These are phyloP conservation scores for Boletus reticulatus DNA, from an alignment of 768 basidiomycete genomes.

Conservation along the genomic window DNA sequence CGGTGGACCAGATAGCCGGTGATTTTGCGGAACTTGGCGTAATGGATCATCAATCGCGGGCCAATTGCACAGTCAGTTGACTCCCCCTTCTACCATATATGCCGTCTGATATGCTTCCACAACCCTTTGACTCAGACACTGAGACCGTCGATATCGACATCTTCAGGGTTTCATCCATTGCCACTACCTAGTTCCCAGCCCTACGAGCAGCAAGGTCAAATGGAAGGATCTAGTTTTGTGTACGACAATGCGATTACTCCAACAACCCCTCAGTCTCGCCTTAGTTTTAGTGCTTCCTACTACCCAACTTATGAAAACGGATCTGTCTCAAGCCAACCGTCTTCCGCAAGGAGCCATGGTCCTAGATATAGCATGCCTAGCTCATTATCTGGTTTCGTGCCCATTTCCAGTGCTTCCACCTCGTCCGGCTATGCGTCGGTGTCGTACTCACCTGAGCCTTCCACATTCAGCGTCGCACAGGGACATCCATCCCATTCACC, in stretches of 20 bases:
- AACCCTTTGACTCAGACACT: slow-evolving; percentile 36
- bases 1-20: slow-evolving; percentile 53
- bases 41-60: slow-evolving; percentile 47
- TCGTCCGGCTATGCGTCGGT: slow-evolving; percentile 37
- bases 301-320: slow-evolving; percentile 46
- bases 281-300: slow-evolving; percentile 38
- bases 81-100: neutral
- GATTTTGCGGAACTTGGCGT: slow-evolving; percentile 69
- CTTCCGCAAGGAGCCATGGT: slow-evolving; percentile 40
- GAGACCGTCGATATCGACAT: slow-evolving; percentile 37
- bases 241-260: slow-evolving; percentile 43
- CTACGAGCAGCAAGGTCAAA: slow-evolving; percentile 38
- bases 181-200: slow-evolving; percentile 35
- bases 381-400: slow-evolving; percentile 67
- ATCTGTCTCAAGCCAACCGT: slow-evolving; percentile 27
- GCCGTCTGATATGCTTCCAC: slow-evolving; percentile 14
- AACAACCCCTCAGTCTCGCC: slow-evolving; percentile 34
- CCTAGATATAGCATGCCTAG: slow-evolving; percentile 68
- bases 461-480: slow-evolving; percentile 32
- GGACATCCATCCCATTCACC: slow-evolving; percentile 40
- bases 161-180: slow-evolving; percentile 32
- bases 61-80: slow-evolving; percentile 57
- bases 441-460: slow-evolving; percentile 34
- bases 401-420: slow-evolving; percentile 40
- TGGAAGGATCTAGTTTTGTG: slow-evolving; percentile 30